Evolutionary conservation across 169 alveolate species (phyloP).

Genomic region (Plasmodium relictum): DNA sequence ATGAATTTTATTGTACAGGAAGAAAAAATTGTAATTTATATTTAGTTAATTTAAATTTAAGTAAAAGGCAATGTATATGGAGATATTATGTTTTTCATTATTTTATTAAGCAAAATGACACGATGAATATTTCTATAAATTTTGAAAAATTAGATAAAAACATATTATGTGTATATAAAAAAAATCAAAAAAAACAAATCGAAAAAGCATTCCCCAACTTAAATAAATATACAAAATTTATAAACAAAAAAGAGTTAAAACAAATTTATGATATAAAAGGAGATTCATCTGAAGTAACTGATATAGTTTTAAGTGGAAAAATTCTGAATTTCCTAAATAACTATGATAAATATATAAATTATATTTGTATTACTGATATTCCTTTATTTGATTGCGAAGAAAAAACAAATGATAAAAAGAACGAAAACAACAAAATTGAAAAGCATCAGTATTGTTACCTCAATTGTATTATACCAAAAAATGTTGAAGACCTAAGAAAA

Average conservation of each 20-base stretch:
- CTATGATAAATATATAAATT: conserved; percentile 55
- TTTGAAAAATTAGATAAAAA: conserved; percentile 59
- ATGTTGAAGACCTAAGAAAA: conserved; percentile 38
- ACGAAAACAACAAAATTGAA: conserved; percentile 17
- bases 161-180: conserved; percentile 56
- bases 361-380: conserved; percentile 61
- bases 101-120: conserved; percentile 43
- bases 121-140: conserved; percentile 40
- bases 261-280: conserved; percentile 50
- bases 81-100: conserved; percentile 55
- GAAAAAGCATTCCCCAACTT: conserved; percentile 45
- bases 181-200: conserved; percentile 40
- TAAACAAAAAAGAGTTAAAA: conserved; percentile 53
- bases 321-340: conserved; percentile 45
- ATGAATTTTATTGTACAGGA: conserved; percentile 69
- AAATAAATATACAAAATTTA: conserved; percentile 51
- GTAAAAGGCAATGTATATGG: conserved; percentile 71
- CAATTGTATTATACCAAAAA: conserved; percentile 43
- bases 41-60: conserved; percentile 46
- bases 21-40: conserved; percentile 70
- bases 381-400: conserved; percentile 46
- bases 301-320: conserved; percentile 54
- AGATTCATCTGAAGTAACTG: conserved; percentile 67
- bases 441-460: conserved; percentile 53
- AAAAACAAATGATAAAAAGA: conserved; percentile 14